phyloP scores from a whole-genome alignment of 495 filamentous ascomycete species.

The Hypoxylon subgilvum region DNA sequence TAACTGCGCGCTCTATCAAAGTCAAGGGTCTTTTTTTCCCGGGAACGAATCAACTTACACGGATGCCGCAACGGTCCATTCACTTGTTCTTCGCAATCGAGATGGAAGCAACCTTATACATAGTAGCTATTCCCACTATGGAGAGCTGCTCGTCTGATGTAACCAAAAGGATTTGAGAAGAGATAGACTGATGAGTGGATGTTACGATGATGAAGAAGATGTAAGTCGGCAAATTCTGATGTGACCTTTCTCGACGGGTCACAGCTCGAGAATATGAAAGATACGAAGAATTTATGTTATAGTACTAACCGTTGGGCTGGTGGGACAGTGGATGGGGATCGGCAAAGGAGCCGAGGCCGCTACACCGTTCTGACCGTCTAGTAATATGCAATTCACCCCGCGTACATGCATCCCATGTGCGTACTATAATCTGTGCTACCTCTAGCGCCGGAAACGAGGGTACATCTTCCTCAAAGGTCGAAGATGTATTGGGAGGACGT shows the following conservation, averaged over 20 bases:
- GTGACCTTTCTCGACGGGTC: no score
- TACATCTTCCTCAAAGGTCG: slow-evolving; percentile 5
- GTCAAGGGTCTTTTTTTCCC: slow-evolving; percentile 11
- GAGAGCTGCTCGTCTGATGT: no score
- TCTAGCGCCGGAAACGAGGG: not conserved
- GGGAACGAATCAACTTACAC: slow-evolving; percentile 26
- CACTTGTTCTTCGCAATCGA: slow-evolving; percentile 5
- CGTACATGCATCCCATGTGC: no score
- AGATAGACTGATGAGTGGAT: no score
- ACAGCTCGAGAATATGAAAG: not conserved
- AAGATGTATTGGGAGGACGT: slow-evolving; percentile 8
- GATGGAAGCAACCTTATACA: not conserved
- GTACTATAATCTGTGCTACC: not conserved
- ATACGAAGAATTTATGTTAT: no score
- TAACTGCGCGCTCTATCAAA: not conserved
- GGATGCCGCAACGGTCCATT: not conserved
- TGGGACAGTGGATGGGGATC: not conserved
- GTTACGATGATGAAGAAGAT: no score
- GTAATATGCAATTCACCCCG: no score
- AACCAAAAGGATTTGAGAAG: no score
- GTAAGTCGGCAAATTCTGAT: no score
- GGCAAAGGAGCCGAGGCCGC: slow-evolving; percentile 30
- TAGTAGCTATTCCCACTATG: no score
- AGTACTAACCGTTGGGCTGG: no score
- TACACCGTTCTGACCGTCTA: slow-evolving; percentile 1